These are phyloP conservation scores for Corymbia maculata DNA, from an alignment of 345 rosid species.

Conservation along the genomic window DNA sequence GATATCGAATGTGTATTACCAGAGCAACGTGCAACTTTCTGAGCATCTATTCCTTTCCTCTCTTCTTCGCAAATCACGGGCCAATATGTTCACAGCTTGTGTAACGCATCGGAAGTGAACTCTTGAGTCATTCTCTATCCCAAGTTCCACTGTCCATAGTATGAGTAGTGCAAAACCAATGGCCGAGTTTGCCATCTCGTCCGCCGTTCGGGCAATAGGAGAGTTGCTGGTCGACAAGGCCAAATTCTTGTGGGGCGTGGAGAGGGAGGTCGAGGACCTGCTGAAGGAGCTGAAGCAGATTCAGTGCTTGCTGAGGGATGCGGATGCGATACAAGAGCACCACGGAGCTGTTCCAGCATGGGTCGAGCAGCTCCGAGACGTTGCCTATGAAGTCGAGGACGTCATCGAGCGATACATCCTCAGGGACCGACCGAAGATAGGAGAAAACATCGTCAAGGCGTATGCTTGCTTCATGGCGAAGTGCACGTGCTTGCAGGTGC, in stretches of 20 bases:
- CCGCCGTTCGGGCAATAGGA: neutral
- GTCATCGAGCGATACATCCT: neutral
- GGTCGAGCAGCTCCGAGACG: neutral
- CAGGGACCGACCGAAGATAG: neutral
- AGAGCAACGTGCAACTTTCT: neutral
- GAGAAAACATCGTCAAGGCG: neutral
- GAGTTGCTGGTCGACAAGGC: conserved; percentile 4
- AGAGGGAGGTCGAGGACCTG: neutral
- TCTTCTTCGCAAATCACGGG: neutral
- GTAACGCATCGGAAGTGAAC: neutral
- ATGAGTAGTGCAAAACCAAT: neutral
- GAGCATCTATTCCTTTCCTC: neutral
- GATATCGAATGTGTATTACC: neutral
- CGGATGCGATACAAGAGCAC: neutral
- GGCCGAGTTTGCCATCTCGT: conserved; percentile 6
- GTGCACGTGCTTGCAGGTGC: neutral
- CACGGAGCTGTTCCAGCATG: neutral
- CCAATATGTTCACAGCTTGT: neutral
- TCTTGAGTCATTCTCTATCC: neutral
- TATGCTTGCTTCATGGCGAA: neutral
- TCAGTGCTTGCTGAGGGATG: conserved; percentile 2
- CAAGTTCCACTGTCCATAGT: neutral
- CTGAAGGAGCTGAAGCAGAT: conserved; percentile 1
- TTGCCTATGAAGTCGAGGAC: conserved; percentile 8
- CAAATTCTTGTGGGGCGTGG: neutral